Percentiles rank a stretch among this genome's conserved stretches.
Evolutionary conservation across 768 basidiomycete genomes (phyloP).

Genomic region (Mycena metata): DNA sequence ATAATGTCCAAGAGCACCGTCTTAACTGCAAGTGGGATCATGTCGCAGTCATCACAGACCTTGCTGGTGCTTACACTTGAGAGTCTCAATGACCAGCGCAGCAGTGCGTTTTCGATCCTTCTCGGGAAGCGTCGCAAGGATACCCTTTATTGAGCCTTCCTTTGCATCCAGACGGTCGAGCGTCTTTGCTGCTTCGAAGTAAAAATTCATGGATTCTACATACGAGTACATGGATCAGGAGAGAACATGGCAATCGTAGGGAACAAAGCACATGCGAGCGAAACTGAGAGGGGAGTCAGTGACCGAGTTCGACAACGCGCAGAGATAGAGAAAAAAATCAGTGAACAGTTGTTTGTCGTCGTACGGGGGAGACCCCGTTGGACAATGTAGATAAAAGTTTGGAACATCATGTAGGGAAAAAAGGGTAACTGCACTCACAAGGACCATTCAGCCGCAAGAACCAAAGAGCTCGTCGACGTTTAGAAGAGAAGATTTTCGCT

Average conservation of each 20-base stretch:
- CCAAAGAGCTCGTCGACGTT: constrained; percentile 23
- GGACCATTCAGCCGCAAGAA: constrained; percentile 10
- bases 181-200: constrained; percentile 88
- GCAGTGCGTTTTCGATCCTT: constrained; percentile 83
- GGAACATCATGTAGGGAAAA: constrained; percentile 65
- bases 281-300: constrained; percentile 40
- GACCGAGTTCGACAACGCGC: background rate
- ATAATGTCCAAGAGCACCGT: constrained; percentile 80
- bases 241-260: constrained; percentile 25
- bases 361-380: constrained; percentile 65
- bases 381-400: constrained; percentile 93
- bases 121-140: constrained; percentile 79
- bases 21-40: constrained; percentile 70
- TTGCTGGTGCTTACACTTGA: constrained; percentile 81
- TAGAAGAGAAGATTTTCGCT: constrained; percentile 4
- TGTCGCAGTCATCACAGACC: background rate
- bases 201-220: constrained; percentile 87
- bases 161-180: constrained; percentile 90
- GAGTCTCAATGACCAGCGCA: constrained; percentile 92
- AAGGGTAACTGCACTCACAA: constrained; percentile 34
- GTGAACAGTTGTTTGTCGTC: constrained; percentile 58
- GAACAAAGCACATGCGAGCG: constrained; percentile 7
- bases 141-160: constrained; percentile 92
- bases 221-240: constrained; percentile 46
- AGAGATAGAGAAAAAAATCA: constrained; percentile 22